Conservation (phyloP, 2,329 filamentous ascomycete genomes). For the Aspergillus ibericus region DNA sequence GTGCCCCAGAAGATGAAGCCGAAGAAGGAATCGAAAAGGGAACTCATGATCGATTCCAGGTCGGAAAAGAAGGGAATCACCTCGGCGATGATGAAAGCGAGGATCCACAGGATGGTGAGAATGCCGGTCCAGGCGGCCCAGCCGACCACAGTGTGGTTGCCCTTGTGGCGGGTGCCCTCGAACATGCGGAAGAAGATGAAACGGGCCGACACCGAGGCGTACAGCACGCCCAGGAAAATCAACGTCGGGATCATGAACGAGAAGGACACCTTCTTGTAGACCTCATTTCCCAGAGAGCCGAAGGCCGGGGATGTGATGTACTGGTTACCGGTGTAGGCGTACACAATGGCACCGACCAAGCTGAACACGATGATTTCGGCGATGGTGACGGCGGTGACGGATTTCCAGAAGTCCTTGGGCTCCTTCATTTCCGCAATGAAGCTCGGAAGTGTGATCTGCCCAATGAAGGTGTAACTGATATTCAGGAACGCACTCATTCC, state of each 20-base stretch:
- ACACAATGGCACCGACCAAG: conserved; percentile 76
- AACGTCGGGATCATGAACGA: conserved; percentile 95
- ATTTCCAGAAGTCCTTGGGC: conserved; percentile 83
- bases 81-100: conserved; percentile 89
- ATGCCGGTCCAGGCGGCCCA: conserved; percentile 79
- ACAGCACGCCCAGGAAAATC: conserved; percentile 87
- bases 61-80: conserved; percentile 93
- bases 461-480: conserved; percentile 95
- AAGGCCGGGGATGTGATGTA: conserved; percentile 89
- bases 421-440: conserved; percentile 94
- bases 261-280: conserved; percentile 85
- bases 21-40: conserved; percentile 76
- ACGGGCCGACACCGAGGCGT: conserved; percentile 83
- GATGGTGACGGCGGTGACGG: conserved; percentile 86
- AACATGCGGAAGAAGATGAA: conserved; percentile 93
- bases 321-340: conserved; percentile 84
- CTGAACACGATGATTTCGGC: conserved; percentile 84
- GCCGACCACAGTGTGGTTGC: conserved; percentile 74
- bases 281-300: conserved; percentile 70
- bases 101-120: conserved; percentile 65
- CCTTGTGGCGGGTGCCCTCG: conserved; percentile 74
- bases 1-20: conserved; percentile 83
- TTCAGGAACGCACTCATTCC: conserved; percentile 90
- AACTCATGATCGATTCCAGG: conserved; percentile 57
- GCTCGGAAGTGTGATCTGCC: conserved; percentile 87